Base-by-base conservation (phyloP, 2,329 filamentous ascomycete species). In the Gaeumannomyces sp. region DNA sequence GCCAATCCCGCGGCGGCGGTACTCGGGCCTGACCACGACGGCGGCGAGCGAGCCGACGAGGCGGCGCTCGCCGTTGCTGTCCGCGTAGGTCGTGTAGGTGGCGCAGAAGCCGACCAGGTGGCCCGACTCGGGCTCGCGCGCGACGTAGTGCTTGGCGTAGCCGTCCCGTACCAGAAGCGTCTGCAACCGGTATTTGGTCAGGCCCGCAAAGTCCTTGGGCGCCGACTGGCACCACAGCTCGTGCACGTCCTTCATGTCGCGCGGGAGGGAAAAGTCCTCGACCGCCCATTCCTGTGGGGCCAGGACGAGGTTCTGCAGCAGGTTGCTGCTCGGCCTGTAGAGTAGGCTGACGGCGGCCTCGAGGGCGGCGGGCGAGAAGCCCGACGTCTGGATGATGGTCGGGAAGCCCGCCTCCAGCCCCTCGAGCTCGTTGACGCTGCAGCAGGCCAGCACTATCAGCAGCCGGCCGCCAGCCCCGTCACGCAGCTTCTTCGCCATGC, bases 71-170 rank as follows among this genome's bases (percentile, higher is more conserved):
- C 78, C 79, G 56, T 77, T 80, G 67, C 79, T 80, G 67, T 85
- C 81, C 60, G 81, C 79, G 71, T 83, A 86, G 4, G 82, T 85
- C 35, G 84, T 82, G 70, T 84, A 87, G 11, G 84, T 86, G 13
- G 84, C 84, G 69, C 84, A 87, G 67, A 87, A 87, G 0, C 84
- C 85, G 53, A 87, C 71, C 29, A 84, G 69, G 50, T 77, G 75
- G 10, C 72, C 72, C 3, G 73, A 78, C 14, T 72, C 72, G 2
- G 80, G 77, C n/a, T 82, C 78, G 61, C 80, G 79, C 33, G 86
- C 82, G 35, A 85, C 75, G 67, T 84, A 85, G 72, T 87, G 83
- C 76, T 82, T 83, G 11, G 80, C 78, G 67, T 84, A 87, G 56
- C 84, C 85, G 64, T 83, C 80, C 58, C 84, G 79, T 65, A 79